Percentiles rank a stretch among this genome's conserved stretches.
phyloP scores from a whole-genome alignment of 2,329 filamentous ascomycete species.

The Cercospora canescens region DNA sequence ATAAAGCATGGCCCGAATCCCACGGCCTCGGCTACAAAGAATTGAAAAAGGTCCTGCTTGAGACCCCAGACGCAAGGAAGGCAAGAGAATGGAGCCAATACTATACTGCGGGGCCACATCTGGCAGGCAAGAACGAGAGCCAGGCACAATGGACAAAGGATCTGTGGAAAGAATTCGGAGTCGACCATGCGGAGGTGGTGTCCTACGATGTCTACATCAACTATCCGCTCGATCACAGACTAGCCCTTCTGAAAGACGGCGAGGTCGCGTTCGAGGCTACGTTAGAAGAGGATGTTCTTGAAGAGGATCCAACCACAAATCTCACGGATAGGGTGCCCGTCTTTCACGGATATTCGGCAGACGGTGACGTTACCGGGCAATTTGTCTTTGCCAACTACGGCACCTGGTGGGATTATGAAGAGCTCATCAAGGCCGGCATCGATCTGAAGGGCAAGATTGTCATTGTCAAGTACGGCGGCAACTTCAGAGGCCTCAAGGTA shows the following conservation, averaged over 20 bases:
- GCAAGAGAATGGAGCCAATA: constrained; percentile 52
- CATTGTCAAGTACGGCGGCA: constrained; percentile 78
- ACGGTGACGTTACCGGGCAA: constrained; percentile 82
- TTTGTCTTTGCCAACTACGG: constrained; percentile 93
- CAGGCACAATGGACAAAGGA: constrained; percentile 55
- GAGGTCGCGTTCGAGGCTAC: constrained; percentile 55
- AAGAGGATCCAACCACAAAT: constrained; percentile 77
- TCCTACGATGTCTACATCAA: constrained; percentile 55
- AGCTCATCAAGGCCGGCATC: constrained; percentile 73
- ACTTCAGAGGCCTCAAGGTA: constrained; percentile 89
- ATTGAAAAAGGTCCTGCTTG: constrained; percentile 55
- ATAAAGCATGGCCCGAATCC: constrained; percentile 42
- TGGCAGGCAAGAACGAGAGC: constrained; percentile 53
- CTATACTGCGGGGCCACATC: constrained; percentile 53
- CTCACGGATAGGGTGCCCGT: constrained; percentile 74
- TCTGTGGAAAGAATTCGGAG: constrained; percentile 51
- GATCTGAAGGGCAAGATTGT: constrained; percentile 82
- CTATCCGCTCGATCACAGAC: constrained; percentile 50
- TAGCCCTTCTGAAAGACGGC: constrained; percentile 45
- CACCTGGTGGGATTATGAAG: constrained; percentile 81
- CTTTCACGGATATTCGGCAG: constrained; percentile 94
- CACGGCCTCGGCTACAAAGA: constrained; percentile 55
- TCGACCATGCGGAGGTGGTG: constrained; percentile 46
- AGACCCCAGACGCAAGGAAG: constrained; percentile 56
- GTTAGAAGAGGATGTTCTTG: constrained; percentile 79